phyloP scores from a whole-genome alignment of 305 asterid species.

The Rubia tinctorum region DNA sequence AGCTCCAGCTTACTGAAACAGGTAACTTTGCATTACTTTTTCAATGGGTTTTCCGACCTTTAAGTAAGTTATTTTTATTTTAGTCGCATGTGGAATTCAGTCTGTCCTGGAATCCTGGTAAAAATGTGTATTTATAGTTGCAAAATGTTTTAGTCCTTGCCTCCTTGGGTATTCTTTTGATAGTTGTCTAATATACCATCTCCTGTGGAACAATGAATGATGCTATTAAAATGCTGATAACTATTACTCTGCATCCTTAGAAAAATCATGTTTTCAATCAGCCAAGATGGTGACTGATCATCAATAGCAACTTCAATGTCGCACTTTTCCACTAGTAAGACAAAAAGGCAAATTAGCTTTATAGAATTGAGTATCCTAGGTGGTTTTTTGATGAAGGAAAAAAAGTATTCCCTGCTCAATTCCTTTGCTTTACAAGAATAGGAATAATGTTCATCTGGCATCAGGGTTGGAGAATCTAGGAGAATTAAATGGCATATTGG shows the following conservation, averaged over 20 bases:
- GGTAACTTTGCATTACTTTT: conserved; percentile 37
- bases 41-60: not conserved
- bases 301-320: no score
- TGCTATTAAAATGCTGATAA: no score
- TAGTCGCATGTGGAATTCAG: not conserved
- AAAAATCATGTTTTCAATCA: no score
- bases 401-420: not conserved
- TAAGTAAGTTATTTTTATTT: not conserved
- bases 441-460: not conserved
- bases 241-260: no score
- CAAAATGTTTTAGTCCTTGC: no score
- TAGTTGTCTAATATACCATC: no score
- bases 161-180: no score
- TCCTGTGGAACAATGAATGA: no score
- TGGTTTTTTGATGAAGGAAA: not conserved
- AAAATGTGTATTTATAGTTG: no score
- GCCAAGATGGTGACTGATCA: not conserved
- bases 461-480: not conserved
- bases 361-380: not conserved
- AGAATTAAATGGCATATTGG: not conserved
- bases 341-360: not conserved
- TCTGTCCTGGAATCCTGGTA: not conserved
- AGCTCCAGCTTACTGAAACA: conserved; percentile 80
- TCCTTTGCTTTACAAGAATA: not conserved
- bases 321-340: not conserved